phyloP scores from a whole-genome alignment of 495 filamentous ascomycete species.

The Friedmanniomyces endolithicus region DNA sequence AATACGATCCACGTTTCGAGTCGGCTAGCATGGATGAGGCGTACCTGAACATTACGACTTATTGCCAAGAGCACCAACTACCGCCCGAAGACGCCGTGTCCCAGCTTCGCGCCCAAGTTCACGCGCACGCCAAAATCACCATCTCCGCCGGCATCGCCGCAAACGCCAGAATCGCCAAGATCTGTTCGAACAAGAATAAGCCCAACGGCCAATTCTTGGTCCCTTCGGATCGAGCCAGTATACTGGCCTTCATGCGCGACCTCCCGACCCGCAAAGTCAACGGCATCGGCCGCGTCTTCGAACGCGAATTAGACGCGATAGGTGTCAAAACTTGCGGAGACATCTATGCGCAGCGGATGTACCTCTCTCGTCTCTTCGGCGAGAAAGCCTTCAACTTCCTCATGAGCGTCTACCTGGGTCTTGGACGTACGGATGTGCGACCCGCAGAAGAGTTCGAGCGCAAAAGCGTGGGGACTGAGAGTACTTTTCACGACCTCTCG shows the following conservation, averaged over 20 bases:
- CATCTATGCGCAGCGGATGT: slow-evolving; percentile 62
- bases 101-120: slow-evolving; percentile 63
- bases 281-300: slow-evolving; percentile 84
- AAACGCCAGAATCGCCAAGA: slow-evolving; percentile 89
- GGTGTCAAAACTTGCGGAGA: slow-evolving; percentile 85
- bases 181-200: slow-evolving; percentile 88
- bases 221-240: slow-evolving; percentile 52
- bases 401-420: slow-evolving; percentile 68
- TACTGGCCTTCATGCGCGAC: slow-evolving; percentile 74
- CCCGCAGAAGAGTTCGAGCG: slow-evolving; percentile 83
- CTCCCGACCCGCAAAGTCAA: slow-evolving; percentile 84
- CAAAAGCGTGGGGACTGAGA: slow-evolving; percentile 89
- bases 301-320: slow-evolving; percentile 79
- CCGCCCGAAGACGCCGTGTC: slow-evolving; percentile 59
- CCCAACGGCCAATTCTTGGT: slow-evolving; percentile 85
- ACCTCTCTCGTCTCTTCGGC: slow-evolving; percentile 66
- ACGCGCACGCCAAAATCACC: slow-evolving; percentile 68
- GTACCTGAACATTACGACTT: slow-evolving; percentile 88
- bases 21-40: slow-evolving; percentile 92
- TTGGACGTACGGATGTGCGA: slow-evolving; percentile 77
- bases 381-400: slow-evolving; percentile 85
- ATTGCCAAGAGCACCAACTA: slow-evolving; percentile 57
- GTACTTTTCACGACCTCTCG: slow-evolving; percentile 74
- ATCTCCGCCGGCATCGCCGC: slow-evolving; percentile 90
- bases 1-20: slow-evolving; percentile 84